Evolutionary conservation across 2,329 filamentous ascomycete genomes (phyloP), one percentile per base, ranked within the genome.

Genomic region (Elsinoe australis): DNA sequence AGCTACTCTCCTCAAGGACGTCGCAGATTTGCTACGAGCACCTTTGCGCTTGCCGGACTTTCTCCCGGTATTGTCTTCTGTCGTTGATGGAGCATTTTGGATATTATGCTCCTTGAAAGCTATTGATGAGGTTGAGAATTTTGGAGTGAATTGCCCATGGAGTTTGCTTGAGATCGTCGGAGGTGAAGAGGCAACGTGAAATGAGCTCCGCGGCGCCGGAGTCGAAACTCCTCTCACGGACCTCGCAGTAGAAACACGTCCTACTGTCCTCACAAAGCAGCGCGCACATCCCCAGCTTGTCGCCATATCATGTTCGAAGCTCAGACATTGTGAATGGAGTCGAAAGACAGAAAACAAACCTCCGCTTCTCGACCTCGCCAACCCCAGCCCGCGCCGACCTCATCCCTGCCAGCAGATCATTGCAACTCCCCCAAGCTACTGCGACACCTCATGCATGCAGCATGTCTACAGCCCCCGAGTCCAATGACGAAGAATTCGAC

Each of bases 1-100:
- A 24, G 89, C 87, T 9, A 94, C 87, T 51, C 88, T 78, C 49
- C 90, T 80, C 24, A 95, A 71, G 1, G 87, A 92, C 53, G 82
- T 84, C 55, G 87, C 85, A 35, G 78, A 69, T 18, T 73, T 71
- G 18, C 69, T 68, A 52, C 75, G 66, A n/a, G 64, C 59, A 5
- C 65, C 62, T 54, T 76, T 75, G 49, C 72, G 70, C 58, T 71
- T 72, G 56, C 67, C 60, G 14, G 64, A 52, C 36, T 57, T 54
- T 34, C 53, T 49, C 29, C 39, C 19, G 17, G 39, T 17, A 10
- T 5, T 7, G 6, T 8, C 36, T 5, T 41, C 34, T 12, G 32
- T 35, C n/a, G 14, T 24, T 18, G 28, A 24, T 12, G 44, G 14
- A 12, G 7, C 21, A 38, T 31, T 1, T 12, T 29, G 22, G 8